Evolutionary conservation across 805 yeast genomes (phyloP).

Genomic region (Sugiyamaella americana): DNA sequence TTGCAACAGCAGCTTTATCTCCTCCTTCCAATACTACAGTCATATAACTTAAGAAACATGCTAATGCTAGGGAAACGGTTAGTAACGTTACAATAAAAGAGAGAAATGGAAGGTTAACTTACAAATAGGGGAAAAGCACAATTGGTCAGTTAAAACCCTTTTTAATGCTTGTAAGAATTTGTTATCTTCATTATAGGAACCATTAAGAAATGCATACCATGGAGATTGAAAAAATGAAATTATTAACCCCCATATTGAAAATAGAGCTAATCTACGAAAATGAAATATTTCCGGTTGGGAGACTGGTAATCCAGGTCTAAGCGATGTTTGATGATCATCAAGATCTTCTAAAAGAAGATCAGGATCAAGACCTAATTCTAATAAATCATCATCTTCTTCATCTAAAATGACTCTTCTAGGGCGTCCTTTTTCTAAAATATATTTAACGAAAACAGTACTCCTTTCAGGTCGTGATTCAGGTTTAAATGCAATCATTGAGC

Average conservation of each 20-base stretch:
- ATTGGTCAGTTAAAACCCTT: slow-evolving; percentile 83
- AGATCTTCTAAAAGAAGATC: slow-evolving; percentile 8
- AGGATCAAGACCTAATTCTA: slow-evolving; percentile 30
- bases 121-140: slow-evolving; percentile 69
- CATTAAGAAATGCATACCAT: slow-evolving; percentile 82
- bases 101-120: not conserved
- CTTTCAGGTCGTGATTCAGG: slow-evolving; percentile 17
- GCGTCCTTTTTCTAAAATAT: slow-evolving; percentile 31
- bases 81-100: not conserved
- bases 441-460: slow-evolving; percentile 19
- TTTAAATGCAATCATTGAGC: slow-evolving; percentile 32
- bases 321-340: slow-evolving; percentile 5
- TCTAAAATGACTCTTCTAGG: slow-evolving; percentile 29
- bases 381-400: slow-evolving; percentile 31
- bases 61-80: slow-evolving; percentile 58
- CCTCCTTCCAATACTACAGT: slow-evolving; percentile 77
- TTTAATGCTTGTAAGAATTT: slow-evolving; percentile 70
- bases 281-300: slow-evolving; percentile 40
- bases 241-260: slow-evolving; percentile 74
- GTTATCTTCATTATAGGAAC: slow-evolving; percentile 70
- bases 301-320: slow-evolving; percentile 4
- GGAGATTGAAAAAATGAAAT: slow-evolving; percentile 78
- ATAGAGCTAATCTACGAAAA: slow-evolving; percentile 67
- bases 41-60: slow-evolving; percentile 76
- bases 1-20: slow-evolving; percentile 53